Percentiles rank a stretch among this genome's conserved stretches.
These are phyloP conservation scores for Xylariaceae sp. DNA, from an alignment of 2,329 filamentous ascomycete genomes.

Conservation along the genomic window DNA sequence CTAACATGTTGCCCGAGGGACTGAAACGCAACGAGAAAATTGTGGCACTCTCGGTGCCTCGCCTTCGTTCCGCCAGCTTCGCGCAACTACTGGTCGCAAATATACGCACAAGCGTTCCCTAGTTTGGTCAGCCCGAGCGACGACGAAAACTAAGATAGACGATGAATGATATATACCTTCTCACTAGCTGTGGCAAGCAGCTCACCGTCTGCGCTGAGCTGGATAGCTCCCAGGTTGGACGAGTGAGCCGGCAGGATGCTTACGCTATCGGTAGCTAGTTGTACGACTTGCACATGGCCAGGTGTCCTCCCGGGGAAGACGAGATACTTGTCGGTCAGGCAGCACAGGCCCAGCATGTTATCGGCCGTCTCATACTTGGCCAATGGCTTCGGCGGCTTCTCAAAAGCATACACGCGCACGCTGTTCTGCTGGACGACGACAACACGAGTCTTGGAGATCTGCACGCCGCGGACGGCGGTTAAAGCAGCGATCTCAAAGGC, in stretches of 20 bases:
- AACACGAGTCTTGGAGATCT: slow-evolving; percentile 69
- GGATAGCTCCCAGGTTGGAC: slow-evolving; percentile 69
- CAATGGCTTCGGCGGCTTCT: slow-evolving; percentile 62
- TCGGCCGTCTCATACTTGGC: slow-evolving; percentile 79
- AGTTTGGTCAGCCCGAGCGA: slow-evolving; percentile 19
- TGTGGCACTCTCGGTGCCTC: slow-evolving; percentile 81
- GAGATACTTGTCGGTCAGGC: slow-evolving; percentile 65
- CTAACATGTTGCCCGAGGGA: slow-evolving; percentile 71
- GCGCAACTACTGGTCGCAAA: slow-evolving; percentile 77
- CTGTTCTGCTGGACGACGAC: slow-evolving; percentile 77
- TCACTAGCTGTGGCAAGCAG: slow-evolving; percentile 87
- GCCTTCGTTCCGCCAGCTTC: slow-evolving; percentile 74
- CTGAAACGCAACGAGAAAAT: slow-evolving; percentile 88
- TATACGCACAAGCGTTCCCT: slow-evolving; percentile 83
- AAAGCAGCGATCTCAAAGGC: slow-evolving; percentile 76
- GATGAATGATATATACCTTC: slow-evolving; percentile 42
- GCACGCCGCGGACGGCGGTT: slow-evolving; percentile 73
- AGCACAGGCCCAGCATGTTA: slow-evolving; percentile 77
- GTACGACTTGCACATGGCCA: slow-evolving; percentile 85
- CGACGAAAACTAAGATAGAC: slow-evolving; percentile 7
- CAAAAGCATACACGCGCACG: slow-evolving; percentile 75
- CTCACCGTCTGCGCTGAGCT: slow-evolving; percentile 73
- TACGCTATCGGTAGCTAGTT: slow-evolving; percentile 71
- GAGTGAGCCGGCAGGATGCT: slow-evolving; percentile 92
- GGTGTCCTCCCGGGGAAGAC: slow-evolving; percentile 82